phyloP scores from a whole-genome alignment of 2,329 filamentous ascomycete genomes.

The Hypoxylon sp. region DNA sequence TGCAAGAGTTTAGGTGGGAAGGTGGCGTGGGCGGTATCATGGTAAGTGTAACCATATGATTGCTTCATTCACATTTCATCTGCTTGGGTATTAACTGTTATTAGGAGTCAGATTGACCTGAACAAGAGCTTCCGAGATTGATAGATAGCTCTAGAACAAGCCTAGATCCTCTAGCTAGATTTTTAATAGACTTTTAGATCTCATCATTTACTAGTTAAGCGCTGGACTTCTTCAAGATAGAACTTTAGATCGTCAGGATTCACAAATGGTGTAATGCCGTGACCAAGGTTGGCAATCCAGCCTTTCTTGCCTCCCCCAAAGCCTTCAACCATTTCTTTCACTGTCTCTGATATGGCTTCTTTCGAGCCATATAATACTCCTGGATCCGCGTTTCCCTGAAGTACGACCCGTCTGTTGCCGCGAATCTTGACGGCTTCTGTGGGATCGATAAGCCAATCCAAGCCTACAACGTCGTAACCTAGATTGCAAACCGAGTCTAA shows the following conservation, averaged over 20 bases:
- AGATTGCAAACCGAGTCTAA: slow-evolving; percentile 88
- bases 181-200: slow-evolving; percentile 4
- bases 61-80: slow-evolving; percentile 2
- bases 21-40: slow-evolving; percentile 68
- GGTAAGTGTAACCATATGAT: slow-evolving; percentile 59
- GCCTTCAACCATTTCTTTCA: slow-evolving; percentile 87
- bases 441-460: slow-evolving; percentile 95
- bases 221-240: slow-evolving; percentile 93
- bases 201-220: slow-evolving; percentile 65
- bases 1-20: slow-evolving; percentile 72
- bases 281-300: slow-evolving; percentile 97
- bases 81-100: slow-evolving; percentile 35
- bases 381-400: slow-evolving; percentile 97
- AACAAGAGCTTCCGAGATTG: slow-evolving; percentile 47
- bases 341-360: slow-evolving; percentile 83
- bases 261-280: slow-evolving; percentile 95
- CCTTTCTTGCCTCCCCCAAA: slow-evolving; percentile 84
- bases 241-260: slow-evolving; percentile 94
- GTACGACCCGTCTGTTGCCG: slow-evolving; percentile 77
- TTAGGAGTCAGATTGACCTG: slow-evolving; percentile 49
- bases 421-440: slow-evolving; percentile 85
- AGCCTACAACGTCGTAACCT: slow-evolving; percentile 91
- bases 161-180: slow-evolving; percentile 6
- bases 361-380: slow-evolving; percentile 90
- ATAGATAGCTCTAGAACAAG: slow-evolving; percentile 22